Evolutionary conservation across 352 stramenopile genomes (phyloP).

Genomic region (Blastocystis sp.): DNA sequence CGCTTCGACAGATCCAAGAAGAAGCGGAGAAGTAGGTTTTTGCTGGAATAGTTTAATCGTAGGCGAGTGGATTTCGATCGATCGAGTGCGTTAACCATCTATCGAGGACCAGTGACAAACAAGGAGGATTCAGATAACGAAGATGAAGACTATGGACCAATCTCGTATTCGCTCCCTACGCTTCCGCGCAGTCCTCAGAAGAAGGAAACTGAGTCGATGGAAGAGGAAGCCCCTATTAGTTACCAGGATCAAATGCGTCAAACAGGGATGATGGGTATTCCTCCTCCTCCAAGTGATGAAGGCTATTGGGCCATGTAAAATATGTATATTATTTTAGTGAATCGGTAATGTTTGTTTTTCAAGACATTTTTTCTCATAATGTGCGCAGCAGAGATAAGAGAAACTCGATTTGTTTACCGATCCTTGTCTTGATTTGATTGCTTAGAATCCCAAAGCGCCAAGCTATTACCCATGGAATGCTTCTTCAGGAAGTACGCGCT

Average conservation of each 20-base stretch:
- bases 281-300: not conserved
- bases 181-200: not conserved
- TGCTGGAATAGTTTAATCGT: not conserved
- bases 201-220: not conserved
- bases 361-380: not conserved
- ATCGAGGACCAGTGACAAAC: not conserved
- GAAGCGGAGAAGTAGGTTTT: constrained; percentile 5
- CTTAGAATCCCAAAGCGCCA: constrained; percentile 11
- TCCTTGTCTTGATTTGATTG: not conserved
- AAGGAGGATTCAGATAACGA: not conserved
- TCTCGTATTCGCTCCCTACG: constrained; percentile 8
- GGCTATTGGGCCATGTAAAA: constrained; percentile 3
- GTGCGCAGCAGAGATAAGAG: not conserved
- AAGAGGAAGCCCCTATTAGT: not conserved
- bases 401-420: not conserved
- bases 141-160: not conserved
- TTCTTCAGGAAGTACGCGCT: not conserved
- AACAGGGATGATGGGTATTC: constrained; percentile 34
- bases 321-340: not conserved
- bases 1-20: not conserved
- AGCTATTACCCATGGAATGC: not conserved
- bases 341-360: not conserved
- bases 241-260: constrained; percentile 29
- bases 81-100: constrained; percentile 5
- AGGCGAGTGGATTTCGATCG: not conserved